phyloP scores from a whole-genome alignment of 2,329 filamentous ascomycete genomes.

The Penicillium freii region DNA sequence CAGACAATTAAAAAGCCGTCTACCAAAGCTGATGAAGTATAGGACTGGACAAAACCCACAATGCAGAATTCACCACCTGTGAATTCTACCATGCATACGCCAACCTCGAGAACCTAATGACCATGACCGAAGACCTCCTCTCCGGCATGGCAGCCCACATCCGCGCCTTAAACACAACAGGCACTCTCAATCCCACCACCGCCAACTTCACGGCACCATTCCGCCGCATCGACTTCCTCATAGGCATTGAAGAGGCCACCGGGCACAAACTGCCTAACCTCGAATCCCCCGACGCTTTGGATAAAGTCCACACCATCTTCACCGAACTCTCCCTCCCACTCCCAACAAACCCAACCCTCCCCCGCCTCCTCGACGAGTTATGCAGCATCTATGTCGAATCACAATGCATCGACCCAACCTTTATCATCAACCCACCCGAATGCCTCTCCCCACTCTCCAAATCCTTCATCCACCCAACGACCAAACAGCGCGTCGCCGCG shows the following conservation, averaged over 20 bases:
- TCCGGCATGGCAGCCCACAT: constrained; percentile 57
- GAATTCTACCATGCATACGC: constrained; percentile 93
- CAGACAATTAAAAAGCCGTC: not conserved
- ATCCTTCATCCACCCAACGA: constrained; percentile 68
- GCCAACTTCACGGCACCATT: constrained; percentile 60
- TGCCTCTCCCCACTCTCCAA: constrained; percentile 91
- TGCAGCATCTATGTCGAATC: constrained; percentile 76
- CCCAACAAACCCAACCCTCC: constrained; percentile 57
- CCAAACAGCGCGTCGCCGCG: constrained; percentile 71
- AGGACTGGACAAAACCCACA: constrained; percentile 80
- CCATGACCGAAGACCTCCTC: constrained; percentile 71
- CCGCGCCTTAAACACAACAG: constrained; percentile 41
- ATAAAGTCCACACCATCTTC: constrained; percentile 59
- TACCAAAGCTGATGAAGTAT: constrained; percentile 8
- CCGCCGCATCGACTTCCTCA: constrained; percentile 75
- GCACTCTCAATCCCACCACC: constrained; percentile 49
- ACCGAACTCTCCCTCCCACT: constrained; percentile 48
- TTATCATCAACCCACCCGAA: constrained; percentile 85
- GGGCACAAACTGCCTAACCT: constrained; percentile 66
- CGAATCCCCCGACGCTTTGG: constrained; percentile 52
- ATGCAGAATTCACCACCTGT: constrained; percentile 95
- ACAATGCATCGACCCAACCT: constrained; percentile 68
- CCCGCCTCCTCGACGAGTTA: constrained; percentile 77
- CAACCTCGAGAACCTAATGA: constrained; percentile 71
- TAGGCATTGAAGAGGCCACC: constrained; percentile 69